Evolutionary conservation across 306 rosid genomes (phyloP), one percentile per base, ranked within the genome.

Genomic region (Cucurbita pepo): DNA sequence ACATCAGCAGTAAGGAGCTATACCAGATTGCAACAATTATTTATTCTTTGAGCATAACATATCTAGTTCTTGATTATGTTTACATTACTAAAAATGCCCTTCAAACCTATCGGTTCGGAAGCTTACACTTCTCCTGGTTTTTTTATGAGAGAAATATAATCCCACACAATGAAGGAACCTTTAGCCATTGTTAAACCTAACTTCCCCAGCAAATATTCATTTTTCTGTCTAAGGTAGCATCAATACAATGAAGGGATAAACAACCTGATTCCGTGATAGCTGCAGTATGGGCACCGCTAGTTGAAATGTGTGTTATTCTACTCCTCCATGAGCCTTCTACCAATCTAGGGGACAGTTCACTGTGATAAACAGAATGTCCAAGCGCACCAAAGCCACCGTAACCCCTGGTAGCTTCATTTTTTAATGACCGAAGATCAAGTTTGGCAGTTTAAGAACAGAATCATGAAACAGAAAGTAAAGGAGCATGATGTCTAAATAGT

Each of bases 381-480:
- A 94, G 99, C 9, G 99, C 89, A 75, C 97, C 99, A 82, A 94
- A 94, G 57, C 97, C 99, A 54, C 99, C 99, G 75, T 91, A 94
- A 76, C 99, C 99, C 96, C 98, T 94, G 95, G 82, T 82, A 81
- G 84, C 94, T 90, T 86, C 81, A 78, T 69, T 71, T 79, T 83
- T 82, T 84, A 75, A 81, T 60, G 56, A 83, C 74, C 78, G 54
- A 71, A 79, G 66, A 78, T 80, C 59, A 83, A 69, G 73, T 77
- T 77, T 72, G 66, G 73, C 41, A 77, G 75, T 73, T 72, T 76
- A 82, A 59, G 70, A 21, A 40, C 45, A 50, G n/a, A 52, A 56
- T 30, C 43, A 45, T 66, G 55, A 72, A 43, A 56, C 75, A 50
- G 51, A 75, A 69, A 37, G 48, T 18, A 54, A 72, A 18, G 14